phyloP scores from a whole-genome alignment of 2,329 filamentous ascomycete genomes.

The Emmonsiellopsis sp. region DNA sequence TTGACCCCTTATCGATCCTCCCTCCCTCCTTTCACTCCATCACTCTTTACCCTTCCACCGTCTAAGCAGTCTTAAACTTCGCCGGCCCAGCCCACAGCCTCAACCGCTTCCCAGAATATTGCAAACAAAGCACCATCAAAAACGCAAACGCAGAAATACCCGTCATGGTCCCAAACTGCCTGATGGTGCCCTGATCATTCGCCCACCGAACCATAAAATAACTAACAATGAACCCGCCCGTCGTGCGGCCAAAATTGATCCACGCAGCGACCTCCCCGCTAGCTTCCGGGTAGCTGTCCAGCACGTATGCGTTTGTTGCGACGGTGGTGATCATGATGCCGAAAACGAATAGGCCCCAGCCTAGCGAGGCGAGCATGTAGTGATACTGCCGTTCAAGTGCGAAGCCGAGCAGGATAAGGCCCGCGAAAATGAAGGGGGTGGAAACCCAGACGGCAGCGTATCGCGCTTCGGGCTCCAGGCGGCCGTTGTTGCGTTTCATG shows the following conservation, averaged over 20 bases:
- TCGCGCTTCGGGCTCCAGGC: conserved; percentile 49
- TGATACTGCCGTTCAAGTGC: conserved; percentile 43
- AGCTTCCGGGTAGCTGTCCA: conserved; percentile 48
- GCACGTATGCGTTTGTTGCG: conserved; percentile 43
- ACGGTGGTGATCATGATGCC: conserved; percentile 49
- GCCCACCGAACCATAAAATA: conserved; percentile 49
- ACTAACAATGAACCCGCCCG: conserved; percentile 44
- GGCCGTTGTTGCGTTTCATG: conserved; percentile 40
- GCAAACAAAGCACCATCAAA: conserved; percentile 27
- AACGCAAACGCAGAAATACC: conserved; percentile 32
- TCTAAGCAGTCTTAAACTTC: conserved; percentile 22
- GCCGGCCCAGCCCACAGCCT: conserved; percentile 27
- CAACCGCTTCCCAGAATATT: conserved; percentile 31
- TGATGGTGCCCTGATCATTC: conserved; percentile 32
- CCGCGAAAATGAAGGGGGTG: conserved; percentile 41
- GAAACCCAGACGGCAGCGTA: conserved; percentile 41
- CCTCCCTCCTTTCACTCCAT: too few species aligned
- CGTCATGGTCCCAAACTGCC: conserved; percentile 41
- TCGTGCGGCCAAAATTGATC: conserved; percentile 42
- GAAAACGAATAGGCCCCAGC: conserved; percentile 48
- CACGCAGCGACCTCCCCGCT: conserved; percentile 46
- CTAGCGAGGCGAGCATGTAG: conserved; percentile 42
- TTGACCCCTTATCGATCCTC: too few species aligned
- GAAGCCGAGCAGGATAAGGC: conserved; percentile 46
- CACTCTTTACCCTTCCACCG: not conserved